Conservation (phyloP, 495 filamentous ascomycete species). For the Evernia prunastri region DNA sequence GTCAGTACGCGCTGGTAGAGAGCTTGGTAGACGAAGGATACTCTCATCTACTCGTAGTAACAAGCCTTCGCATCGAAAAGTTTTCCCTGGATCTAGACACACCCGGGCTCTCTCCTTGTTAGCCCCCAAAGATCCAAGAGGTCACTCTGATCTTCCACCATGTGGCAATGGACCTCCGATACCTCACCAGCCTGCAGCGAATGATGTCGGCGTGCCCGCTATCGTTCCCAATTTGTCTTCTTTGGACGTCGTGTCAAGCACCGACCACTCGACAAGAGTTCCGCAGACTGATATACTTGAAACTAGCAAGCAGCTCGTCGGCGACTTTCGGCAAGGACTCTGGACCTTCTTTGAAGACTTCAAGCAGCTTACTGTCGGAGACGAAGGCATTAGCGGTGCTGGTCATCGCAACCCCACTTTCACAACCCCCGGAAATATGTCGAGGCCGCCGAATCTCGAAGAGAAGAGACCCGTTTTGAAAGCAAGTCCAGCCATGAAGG, state of each 20-base stretch:
- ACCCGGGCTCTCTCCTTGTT: constrained; percentile 76
- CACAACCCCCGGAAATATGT: neutral
- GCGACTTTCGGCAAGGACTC: constrained; percentile 81
- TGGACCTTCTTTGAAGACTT: constrained; percentile 97
- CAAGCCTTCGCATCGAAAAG: constrained; percentile 44
- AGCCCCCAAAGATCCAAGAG: constrained; percentile 47
- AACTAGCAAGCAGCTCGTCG: constrained; percentile 80
- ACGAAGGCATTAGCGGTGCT: constrained; percentile 53
- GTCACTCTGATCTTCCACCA: neutral
- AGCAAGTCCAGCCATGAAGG: constrained; percentile 3
- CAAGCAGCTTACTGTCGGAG: constrained; percentile 87
- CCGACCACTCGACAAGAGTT: neutral
- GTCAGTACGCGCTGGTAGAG: constrained; percentile 38
- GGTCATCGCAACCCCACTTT: neutral
- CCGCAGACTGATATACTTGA: constrained; percentile 47
- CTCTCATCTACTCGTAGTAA: constrained; percentile 35
- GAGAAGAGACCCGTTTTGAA: neutral
- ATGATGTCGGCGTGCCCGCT: neutral
- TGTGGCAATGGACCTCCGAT: neutral
- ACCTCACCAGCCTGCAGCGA: neutral
- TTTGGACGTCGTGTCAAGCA: constrained; percentile 1
- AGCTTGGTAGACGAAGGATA: constrained; percentile 46
- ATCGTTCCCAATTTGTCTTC: constrained; percentile 4
- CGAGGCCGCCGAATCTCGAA: constrained; percentile 1
- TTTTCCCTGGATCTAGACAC: constrained; percentile 67